Base-by-base conservation (phyloP, 1,139 yeast genomes). In the Candida sanyaensis region DNA sequence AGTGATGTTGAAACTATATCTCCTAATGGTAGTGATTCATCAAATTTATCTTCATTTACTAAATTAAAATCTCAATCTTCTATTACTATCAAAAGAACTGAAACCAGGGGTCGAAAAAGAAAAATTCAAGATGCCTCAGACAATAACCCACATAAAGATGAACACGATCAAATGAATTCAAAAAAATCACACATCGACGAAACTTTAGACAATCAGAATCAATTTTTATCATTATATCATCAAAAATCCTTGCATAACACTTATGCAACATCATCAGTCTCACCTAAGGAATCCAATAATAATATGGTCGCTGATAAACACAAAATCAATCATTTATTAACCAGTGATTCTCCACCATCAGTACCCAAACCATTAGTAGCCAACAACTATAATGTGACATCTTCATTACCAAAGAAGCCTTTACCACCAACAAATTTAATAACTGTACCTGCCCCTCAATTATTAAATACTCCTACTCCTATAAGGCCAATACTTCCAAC, bases 51-150 rank as follows among this genome's bases (percentile, higher is more conserved):
- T 8, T 13, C 24, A 1, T 26, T 39, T 7, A 5, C 39, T n/a
- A 8, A 31, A 12, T 8, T 30, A 3, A 12, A 33, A 4, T 6
- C 40, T 6, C 34, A 36, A 13, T n/a, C 40, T 7, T 17, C 44
- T 17, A 26, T 26, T 39, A 33, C 42, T 30, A 26, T 42, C 13
- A 44, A 36, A 13, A 49, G 43, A 46, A 44, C 45, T n/a, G 55
- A 52, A 46, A 47, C 51, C 24, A 47, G 55, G 38, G 55, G 55
- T 33, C 47, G 55, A 12, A 52, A 52, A 45, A 50, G 53, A 46
- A 52, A 50, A 46, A 32, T 32, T 31, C 37, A 42, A 11, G 26
- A 27, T 36, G 39, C 39, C 9, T 11, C 28, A 36, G 39, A 36
- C 24, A 24, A 23, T 12, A 36, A 6, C 11, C 40, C 11, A 26